Percentiles rank a stretch among this genome's conserved stretches.
These are phyloP conservation scores for Phytophthora macrochlamydospora DNA, from an alignment of 352 stramenopile species.

Conservation along the genomic window DNA sequence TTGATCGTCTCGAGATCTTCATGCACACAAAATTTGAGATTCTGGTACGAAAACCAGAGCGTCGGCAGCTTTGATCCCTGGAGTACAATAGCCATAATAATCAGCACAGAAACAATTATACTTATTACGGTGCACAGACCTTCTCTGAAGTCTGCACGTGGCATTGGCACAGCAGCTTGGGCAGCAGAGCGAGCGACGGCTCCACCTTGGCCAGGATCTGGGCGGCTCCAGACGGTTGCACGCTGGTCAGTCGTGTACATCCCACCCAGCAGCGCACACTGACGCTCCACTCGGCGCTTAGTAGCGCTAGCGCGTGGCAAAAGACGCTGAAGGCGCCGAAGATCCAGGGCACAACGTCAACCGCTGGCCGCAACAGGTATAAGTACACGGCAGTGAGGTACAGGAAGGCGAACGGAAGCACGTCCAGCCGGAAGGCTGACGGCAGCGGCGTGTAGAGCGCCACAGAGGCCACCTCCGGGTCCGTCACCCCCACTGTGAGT, in stretches of 20 bases:
- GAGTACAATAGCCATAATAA: constrained; percentile 2
- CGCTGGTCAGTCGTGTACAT: constrained; percentile 34
- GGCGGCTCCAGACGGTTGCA: constrained; percentile 76
- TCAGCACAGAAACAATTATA: background rate
- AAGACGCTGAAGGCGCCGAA: constrained; percentile 52
- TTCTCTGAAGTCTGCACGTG: constrained; percentile 19
- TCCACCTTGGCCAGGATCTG: constrained; percentile 57
- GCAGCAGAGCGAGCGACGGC: constrained; percentile 51
- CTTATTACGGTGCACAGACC: background rate
- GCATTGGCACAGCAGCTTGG: constrained; percentile 62
- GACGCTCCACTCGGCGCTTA: constrained; percentile 64
- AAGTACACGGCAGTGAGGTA: constrained; percentile 69
- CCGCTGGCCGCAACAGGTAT: constrained; percentile 47
- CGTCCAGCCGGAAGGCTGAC: constrained; percentile 58
- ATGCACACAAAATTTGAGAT: constrained; percentile 76
- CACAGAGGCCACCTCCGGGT: constrained; percentile 57
- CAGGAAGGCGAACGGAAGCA: constrained; percentile 72
- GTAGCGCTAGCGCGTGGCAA: constrained; percentile 51
- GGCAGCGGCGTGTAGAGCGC: constrained; percentile 73
- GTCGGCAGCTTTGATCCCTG: constrained; percentile 38
- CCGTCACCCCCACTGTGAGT: constrained; percentile 46
- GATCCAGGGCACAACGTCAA: constrained; percentile 51
- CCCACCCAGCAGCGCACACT: constrained; percentile 68
- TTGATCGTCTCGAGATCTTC: constrained; percentile 57
- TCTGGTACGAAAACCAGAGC: constrained; percentile 82